Evolutionary conservation across 495 filamentous ascomycete genomes (phyloP), one percentile per base, ranked within the genome.

Genomic region (Peziza echinospora): DNA sequence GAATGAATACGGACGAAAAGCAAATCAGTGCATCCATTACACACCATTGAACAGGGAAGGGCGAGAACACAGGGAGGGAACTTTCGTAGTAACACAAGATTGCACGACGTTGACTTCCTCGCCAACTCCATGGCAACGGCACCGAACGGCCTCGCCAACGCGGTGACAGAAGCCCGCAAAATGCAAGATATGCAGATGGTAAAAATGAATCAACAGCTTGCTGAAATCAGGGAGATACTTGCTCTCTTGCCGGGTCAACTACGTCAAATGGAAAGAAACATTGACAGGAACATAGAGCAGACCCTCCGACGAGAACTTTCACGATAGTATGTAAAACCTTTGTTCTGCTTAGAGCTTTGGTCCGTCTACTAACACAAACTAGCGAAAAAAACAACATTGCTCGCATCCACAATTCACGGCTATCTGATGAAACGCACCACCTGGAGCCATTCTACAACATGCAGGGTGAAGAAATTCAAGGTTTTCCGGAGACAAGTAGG

Each of bases 401-500:
- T 25, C 37, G 22, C 42, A 24, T 49, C 47, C 42, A 11, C 40
- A 49, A 49, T 40, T 30, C 40, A 37, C 45, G 45, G 25, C 24
- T 47, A 21, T 26, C 45, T 30, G 25, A 49, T 26, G 37, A 45
- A 37, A 45, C 23, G 11, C 22, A 23, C 41, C 37, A 11, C 39
- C 26, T 49, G 34, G 41, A 49, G 41, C 47, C 41, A 26, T 23
- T 49, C 25, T 49, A 17, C 37, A 25, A 24, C 43, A 45, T 49
- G 25, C 16, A 45, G 25, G 28, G 21, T 37, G 41, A 44, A 37
- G 13, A 17, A 25, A 47, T 47, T 40, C 10, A 41, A 5, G 11
- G 37, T 23, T 47, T 47, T 42, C 45, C 45, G 16, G n/a, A 47
- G 45, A 47, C 45, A 40, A 45, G 11, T 49, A 25, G 22, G 26